phyloP scores from a whole-genome alignment of 495 filamentous ascomycete genomes.

The Mycothermus thermophilus region DNA sequence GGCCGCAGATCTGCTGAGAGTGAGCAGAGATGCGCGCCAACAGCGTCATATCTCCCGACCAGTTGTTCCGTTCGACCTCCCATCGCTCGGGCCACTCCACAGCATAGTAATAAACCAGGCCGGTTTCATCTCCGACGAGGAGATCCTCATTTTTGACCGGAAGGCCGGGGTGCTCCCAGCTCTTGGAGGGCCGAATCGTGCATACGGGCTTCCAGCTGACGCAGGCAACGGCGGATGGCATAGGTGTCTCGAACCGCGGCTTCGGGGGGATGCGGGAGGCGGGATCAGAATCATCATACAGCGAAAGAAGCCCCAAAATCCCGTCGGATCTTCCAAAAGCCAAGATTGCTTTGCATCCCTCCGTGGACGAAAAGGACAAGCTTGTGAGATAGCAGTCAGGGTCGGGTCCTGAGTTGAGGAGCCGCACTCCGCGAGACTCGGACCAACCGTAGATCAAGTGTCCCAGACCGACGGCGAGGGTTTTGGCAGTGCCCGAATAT shows the following conservation, averaged over 20 bases:
- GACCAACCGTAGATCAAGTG: constrained; percentile 83
- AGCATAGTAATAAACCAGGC: constrained; percentile 74
- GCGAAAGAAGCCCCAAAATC: constrained; percentile 37
- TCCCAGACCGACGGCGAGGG: constrained; percentile 72
- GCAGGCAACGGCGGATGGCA: constrained; percentile 60
- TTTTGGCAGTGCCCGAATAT: constrained; percentile 58
- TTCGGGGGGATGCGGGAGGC: constrained; percentile 3
- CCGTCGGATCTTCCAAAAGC: constrained; percentile 70
- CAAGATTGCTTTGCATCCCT: constrained; percentile 65
- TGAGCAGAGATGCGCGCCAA: constrained; percentile 67
- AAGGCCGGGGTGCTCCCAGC: constrained; percentile 17
- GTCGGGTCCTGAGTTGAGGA: constrained; percentile 27
- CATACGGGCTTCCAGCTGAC: constrained; percentile 50
- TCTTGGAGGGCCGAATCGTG: constrained; percentile 28
- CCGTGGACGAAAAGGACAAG: constrained; percentile 70
- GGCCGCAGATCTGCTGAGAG: constrained; percentile 80
- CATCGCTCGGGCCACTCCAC: constrained; percentile 66
- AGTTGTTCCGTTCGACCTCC: constrained; percentile 43
- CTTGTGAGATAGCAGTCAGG: constrained; percentile 52
- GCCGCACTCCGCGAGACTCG: constrained; percentile 41
- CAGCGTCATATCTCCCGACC: constrained; percentile 65
- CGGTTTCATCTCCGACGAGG: constrained; percentile 76
- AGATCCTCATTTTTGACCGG: constrained; percentile 59
- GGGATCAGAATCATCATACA: constrained; percentile 25
- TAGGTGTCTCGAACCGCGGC: constrained; percentile 59